Evolutionary conservation across 2,329 filamentous ascomycete genomes (phyloP), one percentile per base, ranked within the genome.

Genomic region (Colletotrichum sp.): DNA sequence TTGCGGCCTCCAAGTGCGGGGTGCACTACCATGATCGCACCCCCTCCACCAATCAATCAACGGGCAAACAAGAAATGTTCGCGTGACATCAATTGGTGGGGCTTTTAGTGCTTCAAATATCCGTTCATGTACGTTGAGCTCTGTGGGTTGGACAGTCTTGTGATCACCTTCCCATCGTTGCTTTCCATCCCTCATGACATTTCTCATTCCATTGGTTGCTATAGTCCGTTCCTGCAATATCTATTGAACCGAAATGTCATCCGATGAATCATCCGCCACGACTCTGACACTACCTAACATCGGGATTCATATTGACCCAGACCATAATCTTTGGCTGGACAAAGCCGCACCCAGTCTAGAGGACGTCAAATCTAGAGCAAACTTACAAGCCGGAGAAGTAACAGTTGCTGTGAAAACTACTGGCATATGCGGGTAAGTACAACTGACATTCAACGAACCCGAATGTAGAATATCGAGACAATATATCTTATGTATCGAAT

Each of bases 241-340:
- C 13, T 21, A 48, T 8, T 9, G n/a, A n/a, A 6, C 43, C n/a
- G n/a, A 48, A 21, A 48, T 48, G 43, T 48, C 43, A 13, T 1
- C 43, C 5, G 10, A 48, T 21, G n/a, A 48, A 48, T 48, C 43
- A 5, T 48, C 2, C 10, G n/a, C n/a, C 3, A 1, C 43, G 43
- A 4, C 43, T 21, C 0, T 21, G 43, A 48, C 43, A 4, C 43
- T 48, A 2, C 43, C 94, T 74, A 99, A 99, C 87, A 97, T 99
- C 83, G 96, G 96, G 80, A 95, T 99, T 79, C 99, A 94, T 90
- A 98, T 96, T 68, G 98, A 99, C 87, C 95, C 96, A n/a, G 91
- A 92, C 72, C 96, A 99, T 84, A 94, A 98, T 77, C 89, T 99
- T 69, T 99, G 96, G 95, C 92, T 98, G 77, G 94, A 91, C 72